Evolutionary conservation across 2,329 filamentous ascomycete species (phyloP), one percentile per base, ranked within the genome.

Genomic region (Xylaria sp.): DNA sequence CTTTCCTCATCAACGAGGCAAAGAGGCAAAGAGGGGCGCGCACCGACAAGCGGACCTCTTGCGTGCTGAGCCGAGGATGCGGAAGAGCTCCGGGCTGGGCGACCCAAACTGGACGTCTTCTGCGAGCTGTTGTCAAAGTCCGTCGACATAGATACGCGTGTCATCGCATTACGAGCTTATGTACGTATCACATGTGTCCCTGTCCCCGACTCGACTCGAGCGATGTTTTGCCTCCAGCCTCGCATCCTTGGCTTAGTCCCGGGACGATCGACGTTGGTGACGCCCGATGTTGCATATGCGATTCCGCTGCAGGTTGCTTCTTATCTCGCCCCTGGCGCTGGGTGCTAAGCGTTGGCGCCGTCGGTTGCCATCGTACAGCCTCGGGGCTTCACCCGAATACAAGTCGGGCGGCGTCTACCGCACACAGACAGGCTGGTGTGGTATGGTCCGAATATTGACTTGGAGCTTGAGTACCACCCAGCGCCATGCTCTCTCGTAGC

Each of bases 371-470:
- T 62, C 37, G 25, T 40, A 32, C 60, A 57, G 44, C 53, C 54
- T 25, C 27, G 35, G 48, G 64, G 63, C 63, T 60, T 55, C 62
- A 66, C 70, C 67, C 65, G 65, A 63, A 64, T 61, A 70, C 54
- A 63, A 63, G 21, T 25, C 62, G 65, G 70, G 70, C 68, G 68
- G 18, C 10, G 47, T 63, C 48, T 58, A 53, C 67, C 47, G 54
- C 58, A 63, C 25, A 40, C 51, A 51, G 57, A 40, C 51, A 51
- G 57, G 29, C 35, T 35, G 61, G 35, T 40, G 55, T 67, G 61
- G 67, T 60, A 44, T 66, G 57, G 62, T 68, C 37, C 23, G 63
- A 60, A 63, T 44, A 44, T 48, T 16, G 32, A 53, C 40, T 66
- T 63, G 64, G 63, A 62, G 69, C 63, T 63, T 25, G 13, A 60